Base-by-base conservation (phyloP, 2,329 filamentous ascomycete species). In the Pseudogymnoascus sp. region DNA sequence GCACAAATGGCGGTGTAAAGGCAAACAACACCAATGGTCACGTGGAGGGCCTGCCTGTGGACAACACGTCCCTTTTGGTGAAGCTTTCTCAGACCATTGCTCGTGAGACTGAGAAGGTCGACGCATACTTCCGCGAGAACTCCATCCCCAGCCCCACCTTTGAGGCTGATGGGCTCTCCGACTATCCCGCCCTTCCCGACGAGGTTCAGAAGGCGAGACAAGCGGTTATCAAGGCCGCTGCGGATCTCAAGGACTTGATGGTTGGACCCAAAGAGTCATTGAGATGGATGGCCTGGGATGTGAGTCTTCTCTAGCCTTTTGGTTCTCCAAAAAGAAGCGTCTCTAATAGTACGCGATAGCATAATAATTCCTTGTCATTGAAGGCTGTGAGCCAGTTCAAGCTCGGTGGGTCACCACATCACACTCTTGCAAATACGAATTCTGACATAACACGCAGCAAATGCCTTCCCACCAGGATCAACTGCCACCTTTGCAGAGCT, bases 261-360 rank as follows among this genome's bases (percentile, higher is more conserved):
- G 76, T 79, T 21, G 82, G 82, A 0, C 81, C 82, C 0, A 74
- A 76, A 36, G 81, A 84, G 67, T 75, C 72, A n/a, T 68, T 84
- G 7, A 74, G 82, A 71, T 84, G 80, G 79, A 76, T 78, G 61
- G 75, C 79, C 62, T 83, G 79, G 81, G 79, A 77, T 69, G 81
- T 82, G 69, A 71, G 79, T 74, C 28, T 50, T 57, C n/a, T 4
- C 8, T 38, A 36, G n/a, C 15, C 4, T 53, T 28, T 10, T 3
- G 15, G 8, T 53, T 47, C 23, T 28, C 15, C 44, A 50, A 26
- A 50, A 19, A 7, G 26, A 57, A 57, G n/a, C 9, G 10, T 19
- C n/a, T 31, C 26, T 57, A 31, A 57, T 57, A 13, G 4, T 31
- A 47, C 9, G 26, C n/a, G 19, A 17, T 66, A 83, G 80, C 81